Evolutionary conservation across 78 protist genomes (phyloP), one percentile per base, ranked within the genome.

Genomic region (Dictyostelium intermedium): DNA sequence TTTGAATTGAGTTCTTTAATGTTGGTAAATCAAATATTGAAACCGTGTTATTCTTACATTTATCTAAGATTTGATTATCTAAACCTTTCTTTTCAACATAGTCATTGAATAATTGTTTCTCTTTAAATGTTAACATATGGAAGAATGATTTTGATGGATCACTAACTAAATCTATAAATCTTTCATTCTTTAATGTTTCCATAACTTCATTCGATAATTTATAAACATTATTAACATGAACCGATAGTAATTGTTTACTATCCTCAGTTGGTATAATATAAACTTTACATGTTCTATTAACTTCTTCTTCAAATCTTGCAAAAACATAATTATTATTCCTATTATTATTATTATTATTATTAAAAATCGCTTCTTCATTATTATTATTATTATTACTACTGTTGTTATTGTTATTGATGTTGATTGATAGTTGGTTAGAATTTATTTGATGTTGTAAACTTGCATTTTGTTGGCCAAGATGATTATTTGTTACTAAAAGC

Each of bases 231-330:
- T 80, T 39, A 13, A 66, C 82, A 16, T 61, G 16, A 23, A 74
- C 30, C 18, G 81, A 63, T 30, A 79, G 18, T 13, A 82, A 20
- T 43, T 77, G 73, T 74, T 78, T 69, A 10, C 45, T 2, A 72
- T 89, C 94, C 39, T 89, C 94, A 6, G 94, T 66, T 69, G 94
- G 94, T 23, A 41, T 89, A 9, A 56, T 89, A 47, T 81, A 89
- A 30, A 74, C 53, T 69, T 80, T 89, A 69, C 94, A 89, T 23
- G 83, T 89, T 43, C 87, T 27, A 70, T 80, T 89, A 43, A 80
- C 41, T 80, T 89, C 94, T 23, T 89, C 94, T 60, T 89, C 94
- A 50, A 89, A 78, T 80, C 94, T 78, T 39, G 85, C 94, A 80
- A 89, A 89, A 13, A 81, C 73, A 89, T 89, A 89, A 20, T 25